Evolutionary conservation across 1,139 yeast species (phyloP).

Genomic region (Citeromyces siamensis): DNA sequence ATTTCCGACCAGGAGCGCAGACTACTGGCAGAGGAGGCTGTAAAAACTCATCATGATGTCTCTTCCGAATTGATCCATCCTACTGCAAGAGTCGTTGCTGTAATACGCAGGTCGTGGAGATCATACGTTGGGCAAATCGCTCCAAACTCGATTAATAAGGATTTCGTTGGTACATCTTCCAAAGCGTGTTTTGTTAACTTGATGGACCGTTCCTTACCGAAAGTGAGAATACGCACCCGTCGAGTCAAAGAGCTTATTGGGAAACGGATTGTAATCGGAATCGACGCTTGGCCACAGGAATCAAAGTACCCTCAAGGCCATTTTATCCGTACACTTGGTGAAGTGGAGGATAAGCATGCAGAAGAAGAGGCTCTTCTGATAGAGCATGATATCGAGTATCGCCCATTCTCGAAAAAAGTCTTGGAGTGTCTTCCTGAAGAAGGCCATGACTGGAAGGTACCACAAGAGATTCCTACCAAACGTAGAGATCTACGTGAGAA

Average conservation of each 20-base stretch:
- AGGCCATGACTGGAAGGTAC: conserved; percentile 90
- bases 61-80: conserved; percentile 54
- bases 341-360: conserved; percentile 83
- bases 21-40: conserved; percentile 67
- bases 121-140: conserved; percentile 92
- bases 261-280: conserved; percentile 81
- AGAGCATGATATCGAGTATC: conserved; percentile 93
- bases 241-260: conserved; percentile 74
- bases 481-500: conserved; percentile 83
- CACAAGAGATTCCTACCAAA: conserved; percentile 47
- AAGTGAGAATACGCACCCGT: conserved; percentile 77
- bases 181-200: conserved; percentile 75
- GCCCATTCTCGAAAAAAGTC: conserved; percentile 91
- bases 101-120: conserved; percentile 89
- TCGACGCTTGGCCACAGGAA: conserved; percentile 83
- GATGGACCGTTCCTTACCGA: conserved; percentile 85
- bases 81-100: conserved; percentile 85
- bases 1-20: conserved; percentile 70
- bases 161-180: conserved; percentile 43
- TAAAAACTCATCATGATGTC: conserved; percentile 37
- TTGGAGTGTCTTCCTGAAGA: conserved; percentile 86
- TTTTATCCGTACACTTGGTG: conserved; percentile 83
- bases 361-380: conserved; percentile 91
- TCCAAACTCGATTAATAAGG: conserved; percentile 55
- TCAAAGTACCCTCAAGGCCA: conserved; percentile 93